Conservation (phyloP, 306 rosid species). For the Citrullus colocynthis region DNA sequence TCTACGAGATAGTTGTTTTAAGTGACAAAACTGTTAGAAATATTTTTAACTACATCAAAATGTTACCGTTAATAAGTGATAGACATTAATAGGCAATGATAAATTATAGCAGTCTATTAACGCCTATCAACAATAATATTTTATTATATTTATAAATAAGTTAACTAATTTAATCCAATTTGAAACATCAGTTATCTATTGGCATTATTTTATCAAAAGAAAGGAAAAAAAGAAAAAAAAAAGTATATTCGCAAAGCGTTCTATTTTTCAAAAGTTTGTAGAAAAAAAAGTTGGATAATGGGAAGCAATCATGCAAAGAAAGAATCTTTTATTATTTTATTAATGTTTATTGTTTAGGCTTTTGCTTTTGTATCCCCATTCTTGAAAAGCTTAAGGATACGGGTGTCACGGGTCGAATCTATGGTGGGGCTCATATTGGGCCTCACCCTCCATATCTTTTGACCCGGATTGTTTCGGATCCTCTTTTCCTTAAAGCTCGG, state of each 20-base stretch:
- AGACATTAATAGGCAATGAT: too few species aligned
- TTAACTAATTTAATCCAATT: too few species aligned
- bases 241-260: background rate
- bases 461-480: background rate
- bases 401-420: slow-evolving; percentile 3
- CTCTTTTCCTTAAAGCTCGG: background rate
- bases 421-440: background rate
- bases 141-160: too few species aligned
- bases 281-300: background rate
- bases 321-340: background rate
- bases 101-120: too few species aligned
- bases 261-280: background rate
- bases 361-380: background rate
- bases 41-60: too few species aligned
- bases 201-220: too few species aligned
- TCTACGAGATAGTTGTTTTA: too few species aligned
- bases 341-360: background rate
- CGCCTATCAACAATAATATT: too few species aligned
- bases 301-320: background rate
- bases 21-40: too few species aligned
- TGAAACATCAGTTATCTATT: too few species aligned
- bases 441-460: background rate
- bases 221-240: too few species aligned
- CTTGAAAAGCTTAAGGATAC: background rate
- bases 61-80: too few species aligned